Percentiles rank a stretch among this genome's conserved stretches.
Conservation (phyloP, 2,329 filamentous ascomycete genomes). For the Colletotrichum siamense region DNA sequence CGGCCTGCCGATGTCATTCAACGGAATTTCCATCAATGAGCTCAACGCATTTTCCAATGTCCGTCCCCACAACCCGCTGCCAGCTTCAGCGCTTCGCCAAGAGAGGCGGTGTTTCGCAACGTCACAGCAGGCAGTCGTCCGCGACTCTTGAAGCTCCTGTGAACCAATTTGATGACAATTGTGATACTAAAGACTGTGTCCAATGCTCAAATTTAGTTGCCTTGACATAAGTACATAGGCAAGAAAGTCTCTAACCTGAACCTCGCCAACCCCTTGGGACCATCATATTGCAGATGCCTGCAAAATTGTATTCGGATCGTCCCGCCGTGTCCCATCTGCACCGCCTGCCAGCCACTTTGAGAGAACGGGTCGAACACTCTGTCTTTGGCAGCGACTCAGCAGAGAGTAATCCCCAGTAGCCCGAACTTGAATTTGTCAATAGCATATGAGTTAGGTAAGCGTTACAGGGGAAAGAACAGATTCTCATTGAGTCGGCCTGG, state of each 20-base stretch:
- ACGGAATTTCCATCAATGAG: conserved; percentile 13
- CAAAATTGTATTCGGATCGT: neutral
- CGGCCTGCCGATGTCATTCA: conserved; percentile 1
- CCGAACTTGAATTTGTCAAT: neutral
- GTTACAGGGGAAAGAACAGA: neutral
- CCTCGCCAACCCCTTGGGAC: neutral
- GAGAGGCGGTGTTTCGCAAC: neutral
- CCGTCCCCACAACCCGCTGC: neutral
- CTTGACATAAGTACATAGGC: neutral
- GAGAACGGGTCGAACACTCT: neutral
- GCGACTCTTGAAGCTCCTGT: neutral
- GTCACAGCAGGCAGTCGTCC: neutral
- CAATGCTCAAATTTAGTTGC: neutral
- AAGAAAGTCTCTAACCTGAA: neutral
- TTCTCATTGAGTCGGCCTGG: neutral
- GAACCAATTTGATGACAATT: neutral
- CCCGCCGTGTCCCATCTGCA: neutral
- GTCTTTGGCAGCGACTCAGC: neutral
- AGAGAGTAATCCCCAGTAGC: neutral
- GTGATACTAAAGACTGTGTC: neutral
- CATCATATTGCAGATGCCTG: neutral
- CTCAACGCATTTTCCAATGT: conserved; percentile 6
- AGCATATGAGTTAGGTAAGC: neutral
- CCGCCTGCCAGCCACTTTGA: neutral
- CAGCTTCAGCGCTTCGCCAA: neutral